Evolutionary conservation across 2,329 filamentous ascomycete genomes (phyloP).

Genomic region (Monosporascus cannonballus): DNA sequence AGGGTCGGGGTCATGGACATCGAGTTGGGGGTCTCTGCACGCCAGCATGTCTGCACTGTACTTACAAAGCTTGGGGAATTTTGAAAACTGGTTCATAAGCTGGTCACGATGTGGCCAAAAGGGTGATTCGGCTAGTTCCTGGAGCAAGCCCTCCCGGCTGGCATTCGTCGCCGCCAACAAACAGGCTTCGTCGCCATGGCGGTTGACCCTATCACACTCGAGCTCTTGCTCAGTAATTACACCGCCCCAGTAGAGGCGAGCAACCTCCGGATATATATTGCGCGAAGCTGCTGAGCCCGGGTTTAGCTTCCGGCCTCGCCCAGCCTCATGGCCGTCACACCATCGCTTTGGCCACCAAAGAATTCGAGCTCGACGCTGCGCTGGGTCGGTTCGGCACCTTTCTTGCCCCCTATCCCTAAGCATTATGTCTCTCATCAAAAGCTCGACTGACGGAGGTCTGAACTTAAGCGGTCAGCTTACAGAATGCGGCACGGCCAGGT

Average conservation of each 20-base stretch:
- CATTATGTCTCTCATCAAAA: too few species aligned
- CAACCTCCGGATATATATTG: slow-evolving; percentile 1
- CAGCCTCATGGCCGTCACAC: background rate
- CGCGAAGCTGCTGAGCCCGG: slow-evolving; percentile 2
- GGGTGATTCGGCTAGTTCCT: background rate
- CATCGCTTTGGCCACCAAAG: too few species aligned
- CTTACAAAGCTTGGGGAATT: background rate
- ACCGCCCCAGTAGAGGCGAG: background rate
- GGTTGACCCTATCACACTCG: background rate
- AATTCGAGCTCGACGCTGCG: too few species aligned
- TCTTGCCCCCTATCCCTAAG: too few species aligned
- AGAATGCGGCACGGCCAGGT: too few species aligned
- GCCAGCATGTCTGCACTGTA: slow-evolving; percentile 2
- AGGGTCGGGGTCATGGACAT: background rate
- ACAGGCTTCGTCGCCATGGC: background rate
- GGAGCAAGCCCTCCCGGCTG: too few species aligned
- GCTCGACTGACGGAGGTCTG: too few species aligned
- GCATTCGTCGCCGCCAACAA: background rate
- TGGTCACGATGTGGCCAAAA: slow-evolving; percentile 1
- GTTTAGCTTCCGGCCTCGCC: background rate
- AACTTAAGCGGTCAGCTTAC: too few species aligned
- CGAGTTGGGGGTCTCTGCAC: background rate
- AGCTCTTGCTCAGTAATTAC: background rate
- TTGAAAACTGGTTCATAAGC: background rate
- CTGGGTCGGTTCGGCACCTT: too few species aligned